Conservation (phyloP, 371 early-diverging fungal genomes). For the Paramicrosporidium saccamoebae region DNA sequence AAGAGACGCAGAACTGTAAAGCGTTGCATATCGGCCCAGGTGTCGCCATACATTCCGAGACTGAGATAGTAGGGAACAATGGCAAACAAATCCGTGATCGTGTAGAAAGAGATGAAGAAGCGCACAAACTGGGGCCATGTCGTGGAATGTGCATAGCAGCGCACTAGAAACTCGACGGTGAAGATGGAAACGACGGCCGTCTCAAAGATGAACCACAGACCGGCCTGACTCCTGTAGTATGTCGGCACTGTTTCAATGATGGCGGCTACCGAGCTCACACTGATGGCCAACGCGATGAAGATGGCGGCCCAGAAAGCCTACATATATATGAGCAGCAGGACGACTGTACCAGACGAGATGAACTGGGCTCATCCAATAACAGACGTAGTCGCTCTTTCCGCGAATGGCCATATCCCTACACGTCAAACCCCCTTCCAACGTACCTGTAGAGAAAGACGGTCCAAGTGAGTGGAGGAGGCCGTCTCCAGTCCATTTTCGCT, state of each 20-base stretch:
- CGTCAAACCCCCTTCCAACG: too few relatives aligned
- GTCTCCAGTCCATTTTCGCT: too few relatives aligned
- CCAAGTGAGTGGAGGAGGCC: too few relatives aligned
- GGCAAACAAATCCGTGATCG: slow-evolving; percentile 37
- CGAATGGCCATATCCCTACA: too few relatives aligned
- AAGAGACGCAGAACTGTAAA: slow-evolving; percentile 44
- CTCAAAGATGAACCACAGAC: slow-evolving; percentile 25
- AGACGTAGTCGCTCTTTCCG: too few relatives aligned
- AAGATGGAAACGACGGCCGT: slow-evolving; percentile 34
- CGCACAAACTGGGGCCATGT: slow-evolving; percentile 13
- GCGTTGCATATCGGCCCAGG: slow-evolving; percentile 39
- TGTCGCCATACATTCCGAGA: slow-evolving; percentile 21
- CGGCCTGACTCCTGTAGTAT: slow-evolving; percentile 10
- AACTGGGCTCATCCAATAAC: slow-evolving; percentile 26
- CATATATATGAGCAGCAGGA: too few relatives aligned
- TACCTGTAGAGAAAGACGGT: too few relatives aligned
- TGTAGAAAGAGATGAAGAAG: slow-evolving; percentile 8
- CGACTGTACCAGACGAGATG: too few relatives aligned
- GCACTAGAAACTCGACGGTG: slow-evolving; percentile 28
- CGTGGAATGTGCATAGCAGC: slow-evolving; percentile 29
- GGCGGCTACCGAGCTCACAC: slow-evolving; percentile 33
- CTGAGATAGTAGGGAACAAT: slow-evolving; percentile 48
- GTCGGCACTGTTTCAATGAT: slow-evolving; percentile 53
- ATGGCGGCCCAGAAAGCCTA: slow-evolving; percentile 35
- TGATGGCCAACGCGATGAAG: slow-evolving; percentile 29